Conservation (phyloP, 768 basidiomycete genomes). For the Auriscalpium orientale region DNA sequence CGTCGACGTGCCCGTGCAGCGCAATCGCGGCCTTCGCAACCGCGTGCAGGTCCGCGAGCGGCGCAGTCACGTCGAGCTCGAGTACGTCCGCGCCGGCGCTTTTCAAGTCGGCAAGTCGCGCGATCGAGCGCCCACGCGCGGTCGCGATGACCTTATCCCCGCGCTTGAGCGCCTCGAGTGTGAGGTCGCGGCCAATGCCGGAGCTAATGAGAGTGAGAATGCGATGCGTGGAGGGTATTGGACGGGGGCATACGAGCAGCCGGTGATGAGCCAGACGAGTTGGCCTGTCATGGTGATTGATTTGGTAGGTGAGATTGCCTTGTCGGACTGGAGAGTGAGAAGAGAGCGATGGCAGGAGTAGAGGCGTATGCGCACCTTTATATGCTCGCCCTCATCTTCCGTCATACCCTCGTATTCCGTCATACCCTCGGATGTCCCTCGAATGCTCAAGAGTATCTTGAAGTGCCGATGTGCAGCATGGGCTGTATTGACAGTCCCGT, state of each 20-base stretch:
- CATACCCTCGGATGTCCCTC: no score
- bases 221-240: neutral
- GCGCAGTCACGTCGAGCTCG: constrained; percentile 26
- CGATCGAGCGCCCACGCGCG: constrained; percentile 19
- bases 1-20: constrained; percentile 36
- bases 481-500: no score
- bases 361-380: no score
- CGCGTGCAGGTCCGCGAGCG: constrained; percentile 27
- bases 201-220: constrained; percentile 7
- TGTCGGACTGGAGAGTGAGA: no score
- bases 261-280: constrained; percentile 20
- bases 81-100: constrained; percentile 30
- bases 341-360: no score
- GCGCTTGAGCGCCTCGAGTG: constrained; percentile 17
- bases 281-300: neutral
- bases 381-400: no score
- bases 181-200: constrained; percentile 34
- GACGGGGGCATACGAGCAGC: constrained; percentile 21
- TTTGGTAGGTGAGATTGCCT: neutral
- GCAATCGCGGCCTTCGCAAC: constrained; percentile 29
- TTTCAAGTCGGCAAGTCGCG: constrained; percentile 26
- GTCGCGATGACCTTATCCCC: constrained; percentile 31
- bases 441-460: no score
- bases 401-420: no score
- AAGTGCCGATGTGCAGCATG: no score